Evolutionary conservation across 495 filamentous ascomycete species (phyloP).

Genomic region (Penicillium paradoxum): DNA sequence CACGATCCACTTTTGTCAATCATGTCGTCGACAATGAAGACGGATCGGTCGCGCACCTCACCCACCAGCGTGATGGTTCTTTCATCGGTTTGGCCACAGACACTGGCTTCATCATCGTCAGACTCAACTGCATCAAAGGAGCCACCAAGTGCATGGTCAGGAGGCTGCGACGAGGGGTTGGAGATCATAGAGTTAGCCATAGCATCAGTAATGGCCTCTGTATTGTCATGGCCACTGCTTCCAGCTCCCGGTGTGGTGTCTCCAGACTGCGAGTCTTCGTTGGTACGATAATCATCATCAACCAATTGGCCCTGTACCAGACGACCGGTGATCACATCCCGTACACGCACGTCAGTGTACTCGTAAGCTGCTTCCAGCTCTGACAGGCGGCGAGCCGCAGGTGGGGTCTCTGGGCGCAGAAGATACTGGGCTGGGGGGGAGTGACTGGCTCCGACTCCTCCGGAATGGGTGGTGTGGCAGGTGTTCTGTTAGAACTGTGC

Average conservation of each 20-base stretch:
- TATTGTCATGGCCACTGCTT: constrained; percentile 30
- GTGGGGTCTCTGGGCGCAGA: constrained; percentile 34
- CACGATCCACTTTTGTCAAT: constrained; percentile 95
- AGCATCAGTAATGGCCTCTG: constrained; percentile 49
- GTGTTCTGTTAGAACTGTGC: constrained; percentile 13
- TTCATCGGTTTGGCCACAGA: constrained; percentile 63
- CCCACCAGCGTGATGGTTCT: constrained; percentile 95
- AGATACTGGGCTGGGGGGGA: constrained; percentile 3
- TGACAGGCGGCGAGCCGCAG: constrained; percentile 36
- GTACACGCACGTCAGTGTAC: constrained; percentile 80
- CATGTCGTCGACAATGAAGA: constrained; percentile 97
- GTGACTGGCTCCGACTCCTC: constrained; percentile 14
- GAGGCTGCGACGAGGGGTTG: constrained; percentile 46
- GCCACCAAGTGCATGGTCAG: constrained; percentile 70
- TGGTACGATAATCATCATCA: constrained; percentile 84
- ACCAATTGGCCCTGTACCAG: constrained; percentile 96
- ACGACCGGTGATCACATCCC: constrained; percentile 86
- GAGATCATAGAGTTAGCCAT: constrained; percentile 67
- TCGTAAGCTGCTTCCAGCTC: constrained; percentile 54
- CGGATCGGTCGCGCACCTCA: constrained; percentile 77
- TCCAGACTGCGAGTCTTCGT: constrained; percentile 59
- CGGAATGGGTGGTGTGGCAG: constrained; percentile 15
- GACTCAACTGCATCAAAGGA: constrained; percentile 72
- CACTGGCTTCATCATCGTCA: constrained; percentile 86
- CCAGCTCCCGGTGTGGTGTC: constrained; percentile 37